A percentile compares a stretch with the other conserved stretches of the same genome.
These are phyloP conservation scores for Podospora australis DNA, from an alignment of 495 filamentous ascomycete genomes.

Conservation along the genomic window DNA sequence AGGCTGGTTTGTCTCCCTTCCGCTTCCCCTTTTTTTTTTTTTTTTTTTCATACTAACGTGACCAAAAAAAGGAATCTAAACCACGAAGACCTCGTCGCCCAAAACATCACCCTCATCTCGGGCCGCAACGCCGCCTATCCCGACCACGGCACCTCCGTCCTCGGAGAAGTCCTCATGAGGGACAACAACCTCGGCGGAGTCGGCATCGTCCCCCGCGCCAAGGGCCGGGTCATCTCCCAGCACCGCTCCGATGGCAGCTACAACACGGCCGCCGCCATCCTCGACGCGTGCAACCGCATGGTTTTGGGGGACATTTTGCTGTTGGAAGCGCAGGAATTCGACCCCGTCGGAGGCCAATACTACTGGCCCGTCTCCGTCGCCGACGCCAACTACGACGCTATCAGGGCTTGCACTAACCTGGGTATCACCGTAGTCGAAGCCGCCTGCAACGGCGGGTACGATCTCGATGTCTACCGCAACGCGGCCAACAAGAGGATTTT, in stretches of 20 bases:
- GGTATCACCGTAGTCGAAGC: conserved; percentile 19
- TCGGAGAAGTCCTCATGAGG: conserved; percentile 19
- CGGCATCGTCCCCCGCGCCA: conserved; percentile 13
- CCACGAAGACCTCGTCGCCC: conserved; percentile 7
- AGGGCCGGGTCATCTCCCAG: conserved; percentile 12
- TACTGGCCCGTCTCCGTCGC: conserved; percentile 16
- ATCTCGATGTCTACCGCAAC: conserved; percentile 12
- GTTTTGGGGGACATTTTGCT: conserved; percentile 15
- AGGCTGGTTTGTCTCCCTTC: conserved; percentile 11
- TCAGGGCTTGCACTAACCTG: conserved; percentile 9
- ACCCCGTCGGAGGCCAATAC: conserved; percentile 2
- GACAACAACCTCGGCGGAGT: conserved; percentile 19
- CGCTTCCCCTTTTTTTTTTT: background rate
- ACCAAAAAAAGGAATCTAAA: background rate
- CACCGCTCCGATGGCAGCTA: background rate
- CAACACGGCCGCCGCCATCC: conserved; percentile 14
- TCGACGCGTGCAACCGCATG: conserved; percentile 12
- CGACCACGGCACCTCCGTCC: conserved; percentile 15
- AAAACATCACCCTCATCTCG: conserved; percentile 9
- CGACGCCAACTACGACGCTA: conserved; percentile 15
- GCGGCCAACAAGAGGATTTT: conserved; percentile 9
- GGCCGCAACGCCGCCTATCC: conserved; percentile 1
- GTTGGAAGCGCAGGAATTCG: conserved; percentile 15
- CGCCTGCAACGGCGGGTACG: conserved; percentile 12
- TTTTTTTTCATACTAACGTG: background rate